Base-by-base conservation (phyloP, 805 yeast genomes). In the Vanderwaltozyma polyspora region DNA sequence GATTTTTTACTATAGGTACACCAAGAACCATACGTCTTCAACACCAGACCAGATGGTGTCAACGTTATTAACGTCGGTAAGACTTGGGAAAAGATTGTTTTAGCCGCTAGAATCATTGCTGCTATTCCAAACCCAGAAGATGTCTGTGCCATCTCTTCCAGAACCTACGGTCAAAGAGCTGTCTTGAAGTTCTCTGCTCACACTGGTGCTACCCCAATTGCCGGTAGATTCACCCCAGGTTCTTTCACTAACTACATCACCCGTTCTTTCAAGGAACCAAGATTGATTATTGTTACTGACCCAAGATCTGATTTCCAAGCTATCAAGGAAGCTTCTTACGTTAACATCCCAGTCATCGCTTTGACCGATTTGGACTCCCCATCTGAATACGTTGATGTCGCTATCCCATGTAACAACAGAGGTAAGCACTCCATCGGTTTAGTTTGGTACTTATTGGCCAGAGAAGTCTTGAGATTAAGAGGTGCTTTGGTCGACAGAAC, bases 221-320 rank as follows among this genome's bases (percentile, higher is more conserved):
- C 98, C 60, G 99, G 99, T 74, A 86, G 99, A 77, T 91, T 91
- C 83, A 91, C 98, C 61, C 99, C 99, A 73, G 99, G 99, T 84
- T 79, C 82, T 76, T 91, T 91, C 91, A 91, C 99, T 68, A 91
- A 91, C 78, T 91, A 91, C 77, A 91, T 89, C 77, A 91, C 98
- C 72, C 89, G 96, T 74, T 85, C 96, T 59, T 91, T 91, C 95
- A 91, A 89, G 76, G 99, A 91, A 78, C 99, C 99, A 79, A 85
- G 99, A 76, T 80, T 91, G 67, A 86, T 91, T 67, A 75, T 91
- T 60, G 98, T 91, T 64, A 89, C 97, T 62, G 98, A 91, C 75
- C 98, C 99, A 76, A 89, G 97, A 81, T 89, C 97, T 57, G 98
- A 91, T 66, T 83, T 95, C 65, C 98, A 91, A 77, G 97, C 99